phyloP scores from a whole-genome alignment of 495 filamentous ascomycete genomes.

The Choiromyces venosus region DNA sequence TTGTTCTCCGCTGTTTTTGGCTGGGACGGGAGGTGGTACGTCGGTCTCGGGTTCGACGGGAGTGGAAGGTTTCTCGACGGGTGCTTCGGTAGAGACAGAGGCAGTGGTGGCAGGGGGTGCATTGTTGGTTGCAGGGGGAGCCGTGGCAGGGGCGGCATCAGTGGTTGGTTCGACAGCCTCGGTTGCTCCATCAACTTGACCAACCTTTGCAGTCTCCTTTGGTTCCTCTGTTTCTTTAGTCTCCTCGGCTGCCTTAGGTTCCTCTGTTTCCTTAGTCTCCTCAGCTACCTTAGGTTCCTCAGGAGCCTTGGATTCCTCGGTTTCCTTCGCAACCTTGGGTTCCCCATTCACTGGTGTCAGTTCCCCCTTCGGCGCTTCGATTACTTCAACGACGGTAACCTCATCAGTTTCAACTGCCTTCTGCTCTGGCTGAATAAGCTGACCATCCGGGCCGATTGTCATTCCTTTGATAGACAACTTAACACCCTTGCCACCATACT shows the following conservation, averaged over 20 bases:
- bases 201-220: not conserved
- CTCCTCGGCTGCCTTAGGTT: not conserved
- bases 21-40: not conserved
- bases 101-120: not conserved
- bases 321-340: not conserved
- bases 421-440: slow-evolving; percentile 32
- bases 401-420: slow-evolving; percentile 42
- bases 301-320: not conserved
- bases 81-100: not conserved
- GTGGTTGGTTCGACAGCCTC: not conserved
- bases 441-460: slow-evolving; percentile 16
- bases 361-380: slow-evolving; percentile 13
- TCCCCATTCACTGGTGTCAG: slow-evolving; percentile 22
- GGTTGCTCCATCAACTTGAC: not conserved
- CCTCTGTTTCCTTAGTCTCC: slow-evolving; percentile 17
- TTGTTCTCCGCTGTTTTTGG: not conserved
- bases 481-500: slow-evolving; percentile 24
- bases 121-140: not conserved
- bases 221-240: not conserved
- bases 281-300: not conserved
- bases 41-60: not conserved
- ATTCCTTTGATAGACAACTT: slow-evolving; percentile 4
- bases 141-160: not conserved
- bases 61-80: not conserved
- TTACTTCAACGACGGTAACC: slow-evolving; percentile 20